Percentiles rank a stretch among this genome's conserved stretches.
Evolutionary conservation across 192 early-diverging fungal genomes (phyloP).

Genomic region (Mortierella alpina): DNA sequence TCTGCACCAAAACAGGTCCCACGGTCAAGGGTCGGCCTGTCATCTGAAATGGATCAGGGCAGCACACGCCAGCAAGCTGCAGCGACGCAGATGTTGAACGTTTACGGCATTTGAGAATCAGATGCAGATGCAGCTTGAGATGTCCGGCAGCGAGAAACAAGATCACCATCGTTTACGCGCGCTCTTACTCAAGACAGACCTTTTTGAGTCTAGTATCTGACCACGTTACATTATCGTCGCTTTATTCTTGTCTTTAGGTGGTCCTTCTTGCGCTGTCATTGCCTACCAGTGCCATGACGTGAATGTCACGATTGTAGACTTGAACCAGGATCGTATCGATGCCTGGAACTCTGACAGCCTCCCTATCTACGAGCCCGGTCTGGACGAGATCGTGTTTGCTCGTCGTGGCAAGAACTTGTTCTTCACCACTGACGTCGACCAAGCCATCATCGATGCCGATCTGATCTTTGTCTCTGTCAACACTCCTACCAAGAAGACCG

Average conservation of each 20-base stretch:
- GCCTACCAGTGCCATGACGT: constrained; percentile 89
- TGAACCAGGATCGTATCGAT: constrained; percentile 82
- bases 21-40: no score
- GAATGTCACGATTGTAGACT: constrained; percentile 93
- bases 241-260: constrained; percentile 63
- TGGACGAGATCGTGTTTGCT: constrained; percentile 86
- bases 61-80: no score
- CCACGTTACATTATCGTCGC: neutral
- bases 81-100: no score
- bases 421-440: constrained; percentile 87
- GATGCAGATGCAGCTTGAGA: no score
- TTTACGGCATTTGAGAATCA: no score
- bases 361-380: constrained; percentile 94
- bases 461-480: constrained; percentile 95
- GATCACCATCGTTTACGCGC: neutral
- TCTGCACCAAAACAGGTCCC: no score
- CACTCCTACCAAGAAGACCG: constrained; percentile 87
- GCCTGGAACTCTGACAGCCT: constrained; percentile 94
- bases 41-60: no score
- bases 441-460: constrained; percentile 80
- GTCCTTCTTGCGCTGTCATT: constrained; percentile 93
- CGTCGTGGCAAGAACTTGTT: constrained; percentile 86
- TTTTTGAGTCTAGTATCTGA: neutral
- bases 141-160: no score
- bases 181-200: neutral